Conservation (phyloP, 768 basidiomycete species). For the Auriscalpium vulgare region DNA sequence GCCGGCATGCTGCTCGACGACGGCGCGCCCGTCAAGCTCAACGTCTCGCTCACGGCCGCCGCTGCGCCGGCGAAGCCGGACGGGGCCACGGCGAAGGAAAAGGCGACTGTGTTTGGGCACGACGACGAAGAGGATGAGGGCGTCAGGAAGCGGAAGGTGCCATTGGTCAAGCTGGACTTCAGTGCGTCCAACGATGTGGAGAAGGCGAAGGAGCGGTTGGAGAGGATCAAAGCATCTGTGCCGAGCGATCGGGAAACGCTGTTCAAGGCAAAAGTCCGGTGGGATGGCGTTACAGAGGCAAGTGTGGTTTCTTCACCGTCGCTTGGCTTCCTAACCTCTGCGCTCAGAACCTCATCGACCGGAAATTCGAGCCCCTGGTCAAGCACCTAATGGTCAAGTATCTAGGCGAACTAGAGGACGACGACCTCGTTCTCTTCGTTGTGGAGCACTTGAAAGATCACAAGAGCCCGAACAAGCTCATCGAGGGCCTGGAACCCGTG, state of each 20-base stretch:
- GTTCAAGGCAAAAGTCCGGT: slow-evolving; percentile 81
- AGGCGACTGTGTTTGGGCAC: slow-evolving; percentile 63
- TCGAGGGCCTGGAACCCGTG: slow-evolving; percentile 89
- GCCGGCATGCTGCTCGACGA: slow-evolving; percentile 88
- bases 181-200: slow-evolving; percentile 73
- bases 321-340: slow-evolving; percentile 4
- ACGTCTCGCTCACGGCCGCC: slow-evolving; percentile 57
- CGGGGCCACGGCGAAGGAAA: slow-evolving; percentile 34
- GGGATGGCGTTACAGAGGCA: slow-evolving; percentile 88
- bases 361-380: slow-evolving; percentile 80
- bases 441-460: slow-evolving; percentile 90
- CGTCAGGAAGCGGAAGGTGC: slow-evolving; percentile 71
- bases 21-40: slow-evolving; percentile 82
- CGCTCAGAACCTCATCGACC: slow-evolving; percentile 64
- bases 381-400: slow-evolving; percentile 79
- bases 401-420: slow-evolving; percentile 88
- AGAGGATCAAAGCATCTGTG: slow-evolving; percentile 67
- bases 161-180: slow-evolving; percentile 87
- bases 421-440: slow-evolving; percentile 90
- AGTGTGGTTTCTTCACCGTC: slow-evolving; percentile 21
- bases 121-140: slow-evolving; percentile 85
- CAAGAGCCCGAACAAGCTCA: slow-evolving; percentile 74
- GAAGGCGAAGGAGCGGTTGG: slow-evolving; percentile 70
- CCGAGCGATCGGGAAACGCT: slow-evolving; percentile 71
- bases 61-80: slow-evolving; percentile 24